These are phyloP conservation scores for Cyclocybe cylindracea DNA, from an alignment of 768 basidiomycete species.

Conservation along the genomic window DNA sequence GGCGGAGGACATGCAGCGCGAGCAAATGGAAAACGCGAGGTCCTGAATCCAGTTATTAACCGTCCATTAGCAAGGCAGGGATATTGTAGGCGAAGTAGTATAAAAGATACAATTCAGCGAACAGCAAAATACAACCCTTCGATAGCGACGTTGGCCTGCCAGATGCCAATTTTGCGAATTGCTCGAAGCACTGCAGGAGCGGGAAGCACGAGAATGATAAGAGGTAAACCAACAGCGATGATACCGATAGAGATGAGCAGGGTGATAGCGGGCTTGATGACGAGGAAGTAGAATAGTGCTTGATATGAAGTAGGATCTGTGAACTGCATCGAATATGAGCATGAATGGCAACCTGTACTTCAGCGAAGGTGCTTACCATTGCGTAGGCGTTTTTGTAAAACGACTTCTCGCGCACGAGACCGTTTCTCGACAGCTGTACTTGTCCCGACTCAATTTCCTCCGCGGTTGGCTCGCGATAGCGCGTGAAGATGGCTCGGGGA, in stretches of 20 bases:
- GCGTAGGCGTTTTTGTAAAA: conserved; percentile 83
- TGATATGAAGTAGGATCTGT: conserved; percentile 82
- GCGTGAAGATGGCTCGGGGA: conserved; percentile 76
- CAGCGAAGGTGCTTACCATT: conserved; percentile 57
- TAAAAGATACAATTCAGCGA: conserved; percentile 23
- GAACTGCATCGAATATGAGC: conserved; percentile 46
- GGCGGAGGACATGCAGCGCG: no score
- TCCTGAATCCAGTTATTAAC: no score
- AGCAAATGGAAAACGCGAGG: no score
- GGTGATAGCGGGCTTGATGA: conserved; percentile 83
- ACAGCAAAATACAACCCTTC: conserved; percentile 62
- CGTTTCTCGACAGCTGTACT: conserved; percentile 14
- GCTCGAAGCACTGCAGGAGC: conserved; percentile 69
- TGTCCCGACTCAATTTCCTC: conserved; percentile 51
- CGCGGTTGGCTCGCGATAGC: conserved; percentile 48
- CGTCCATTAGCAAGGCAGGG: no score
- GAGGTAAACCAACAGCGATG: conserved; percentile 56
- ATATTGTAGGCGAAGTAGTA: no score
- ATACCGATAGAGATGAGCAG: conserved; percentile 60
- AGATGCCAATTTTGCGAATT: conserved; percentile 66
- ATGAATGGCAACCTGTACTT: conserved; percentile 1
- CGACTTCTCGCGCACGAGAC: conserved; percentile 56
- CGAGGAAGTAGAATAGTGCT: conserved; percentile 86
- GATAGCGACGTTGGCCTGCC: conserved; percentile 84
- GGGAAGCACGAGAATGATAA: conserved; percentile 61